Evolutionary conservation across 2,329 filamentous ascomycete species (phyloP).

Genomic region (Venturiaceae sp.): DNA sequence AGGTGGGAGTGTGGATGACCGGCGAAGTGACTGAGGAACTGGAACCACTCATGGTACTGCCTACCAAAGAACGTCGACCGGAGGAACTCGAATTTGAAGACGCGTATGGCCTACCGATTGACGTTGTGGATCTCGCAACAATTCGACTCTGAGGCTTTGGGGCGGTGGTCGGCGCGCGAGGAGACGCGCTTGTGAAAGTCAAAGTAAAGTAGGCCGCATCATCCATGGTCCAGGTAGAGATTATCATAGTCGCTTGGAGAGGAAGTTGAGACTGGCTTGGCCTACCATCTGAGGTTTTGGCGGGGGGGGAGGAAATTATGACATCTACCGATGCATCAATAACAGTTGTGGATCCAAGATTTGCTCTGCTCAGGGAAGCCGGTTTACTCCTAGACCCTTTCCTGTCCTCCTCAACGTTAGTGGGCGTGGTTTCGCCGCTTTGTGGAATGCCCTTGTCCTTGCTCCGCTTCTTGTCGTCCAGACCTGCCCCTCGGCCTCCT

Average conservation of each 20-base stretch:
- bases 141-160: slow-evolving; percentile 24
- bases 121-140: slow-evolving; percentile 31
- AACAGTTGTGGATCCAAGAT: slow-evolving; percentile 28
- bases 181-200: slow-evolving; percentile 56
- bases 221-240: slow-evolving; percentile 64
- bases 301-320: slow-evolving; percentile 34
- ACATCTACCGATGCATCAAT: slow-evolving; percentile 61
- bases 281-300: slow-evolving; percentile 18
- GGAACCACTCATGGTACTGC: slow-evolving; percentile 17
- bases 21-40: slow-evolving; percentile 41
- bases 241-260: slow-evolving; percentile 62
- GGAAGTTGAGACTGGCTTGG: not conserved
- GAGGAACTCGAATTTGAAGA: slow-evolving; percentile 29
- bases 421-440: slow-evolving; percentile 9
- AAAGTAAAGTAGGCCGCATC: slow-evolving; percentile 61
- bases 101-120: slow-evolving; percentile 22
- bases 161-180: slow-evolving; percentile 7
- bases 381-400: slow-evolving; percentile 12
- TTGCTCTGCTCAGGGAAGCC: slow-evolving; percentile 20
- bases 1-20: slow-evolving; percentile 47
- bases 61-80: slow-evolving; percentile 18
- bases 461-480: not conserved
- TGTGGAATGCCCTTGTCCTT: slow-evolving; percentile 10
- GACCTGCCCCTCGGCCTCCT: slow-evolving; percentile 8
- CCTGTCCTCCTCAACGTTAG: slow-evolving; percentile 17